These are phyloP conservation scores for Rhododendron molle DNA, from an alignment of 148 eudicot genomes.

Conservation along the genomic window DNA sequence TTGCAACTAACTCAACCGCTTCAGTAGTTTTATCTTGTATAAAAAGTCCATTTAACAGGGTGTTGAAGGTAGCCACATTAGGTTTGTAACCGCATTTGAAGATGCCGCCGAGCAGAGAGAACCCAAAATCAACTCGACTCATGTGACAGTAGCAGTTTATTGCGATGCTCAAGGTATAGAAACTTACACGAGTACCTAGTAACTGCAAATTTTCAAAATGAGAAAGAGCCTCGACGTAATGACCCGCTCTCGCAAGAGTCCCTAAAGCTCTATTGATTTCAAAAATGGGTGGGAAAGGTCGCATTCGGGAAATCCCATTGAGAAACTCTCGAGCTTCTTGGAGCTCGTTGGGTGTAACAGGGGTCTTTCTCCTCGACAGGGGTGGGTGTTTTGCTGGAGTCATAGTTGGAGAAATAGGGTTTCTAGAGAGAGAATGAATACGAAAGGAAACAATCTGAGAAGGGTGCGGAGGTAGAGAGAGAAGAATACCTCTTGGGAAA, in stretches of 20 bases:
- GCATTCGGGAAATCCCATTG: neutral
- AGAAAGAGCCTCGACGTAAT: neutral
- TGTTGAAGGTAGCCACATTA: neutral
- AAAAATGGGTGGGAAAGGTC: constrained; percentile 2
- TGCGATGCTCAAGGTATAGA: neutral
- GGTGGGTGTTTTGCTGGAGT: too few relatives aligned
- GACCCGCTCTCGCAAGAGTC: neutral
- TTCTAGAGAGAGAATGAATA: neutral
- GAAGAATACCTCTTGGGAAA: neutral
- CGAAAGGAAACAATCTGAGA: neutral
- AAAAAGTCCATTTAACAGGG: neutral
- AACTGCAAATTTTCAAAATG: neutral
- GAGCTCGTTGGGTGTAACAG: neutral
- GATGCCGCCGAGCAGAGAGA: neutral
- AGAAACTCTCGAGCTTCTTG: neutral
- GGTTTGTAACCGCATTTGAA: neutral
- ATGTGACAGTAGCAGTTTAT: neutral
- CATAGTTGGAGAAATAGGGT: too few relatives aligned
- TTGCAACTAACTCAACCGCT: neutral
- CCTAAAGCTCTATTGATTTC: neutral
- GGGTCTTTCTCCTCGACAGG: too few relatives aligned
- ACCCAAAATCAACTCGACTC: neutral
- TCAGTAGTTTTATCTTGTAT: neutral
- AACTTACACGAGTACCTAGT: neutral
- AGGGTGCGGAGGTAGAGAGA: neutral